Base-by-base conservation (phyloP, 139 green algal species). In the Chlorokybus atmophyticus region DNA sequence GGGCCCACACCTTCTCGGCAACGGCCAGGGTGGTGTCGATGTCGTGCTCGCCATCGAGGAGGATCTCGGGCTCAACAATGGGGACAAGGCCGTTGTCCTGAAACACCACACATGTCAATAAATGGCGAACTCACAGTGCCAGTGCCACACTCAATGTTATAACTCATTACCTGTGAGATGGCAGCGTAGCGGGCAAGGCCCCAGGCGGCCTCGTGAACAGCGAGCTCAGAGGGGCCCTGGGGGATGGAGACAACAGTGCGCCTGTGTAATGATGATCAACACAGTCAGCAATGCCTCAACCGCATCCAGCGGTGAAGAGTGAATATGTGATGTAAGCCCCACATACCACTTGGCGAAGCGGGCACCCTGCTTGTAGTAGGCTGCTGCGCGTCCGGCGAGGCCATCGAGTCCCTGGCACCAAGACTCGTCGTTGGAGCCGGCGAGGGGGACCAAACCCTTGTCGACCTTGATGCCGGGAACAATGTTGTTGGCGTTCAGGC, bases 31-130 rank as follows among this genome's bases (percentile, higher is more conserved):
- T 93, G 63, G 60, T 64, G 57, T 93, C 79, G 54, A 93, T 94
- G 70, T 83, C 82, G 56, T 97, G 82, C n/a, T 55, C 70, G 49
- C 87, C 85, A 58, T 95, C 88, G 27, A 98, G 81, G 59, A 96
- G 82, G 49, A 98, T 86, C 82, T 98, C 90, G 32, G 90, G 90
- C 87, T 98, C 90, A 3, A 98, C 86, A 56, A 98, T 98, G 67
- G 90, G 90, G 38, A 96, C 88, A 49, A 95, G 83, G 40, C 87
- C 87, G 52, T 79, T 70, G 62, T 80, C 75, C 63, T 68, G 60
- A 28, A 17, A 23, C 14, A 52, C 10, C 56, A 44, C 38, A 44
- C 14, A 44, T 14, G 38, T n/a, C n/a, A n/a, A n/a, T n/a, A n/a
- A n/a, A n/a, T n/a, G n/a, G n/a, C n/a, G n/a, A n/a, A n/a, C n/a